Percentiles rank a stretch among this genome's conserved stretches.
phyloP scores from a whole-genome alignment of 2,329 filamentous ascomycete genomes.

The Didymella pinodella region DNA sequence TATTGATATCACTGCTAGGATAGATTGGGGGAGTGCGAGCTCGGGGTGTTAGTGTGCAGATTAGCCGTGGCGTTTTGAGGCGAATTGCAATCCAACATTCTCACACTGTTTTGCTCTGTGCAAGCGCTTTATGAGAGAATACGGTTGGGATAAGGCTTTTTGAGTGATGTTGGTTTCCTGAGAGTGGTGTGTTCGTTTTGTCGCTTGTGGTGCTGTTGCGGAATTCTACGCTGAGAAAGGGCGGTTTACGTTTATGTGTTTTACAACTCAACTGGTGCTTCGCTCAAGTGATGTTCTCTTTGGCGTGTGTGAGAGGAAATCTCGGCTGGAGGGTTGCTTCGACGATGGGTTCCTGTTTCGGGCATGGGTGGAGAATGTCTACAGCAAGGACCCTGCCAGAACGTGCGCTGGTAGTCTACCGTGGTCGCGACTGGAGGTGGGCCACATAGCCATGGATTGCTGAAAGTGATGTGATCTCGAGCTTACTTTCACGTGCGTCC shows the following conservation, averaged over 20 bases:
- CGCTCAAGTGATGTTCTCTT: not conserved
- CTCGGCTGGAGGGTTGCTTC: not conserved
- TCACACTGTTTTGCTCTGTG: no score
- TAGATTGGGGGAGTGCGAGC: conserved; percentile 9
- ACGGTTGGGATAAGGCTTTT: no score
- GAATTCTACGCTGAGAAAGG: not conserved
- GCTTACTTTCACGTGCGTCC: no score
- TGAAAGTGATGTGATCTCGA: not conserved
- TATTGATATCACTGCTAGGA: conserved; percentile 20
- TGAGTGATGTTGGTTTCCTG: no score
- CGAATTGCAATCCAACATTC: no score
- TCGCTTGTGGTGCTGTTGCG: not conserved
- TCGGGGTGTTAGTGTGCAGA: conserved; percentile 17
- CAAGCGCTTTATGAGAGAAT: no score
- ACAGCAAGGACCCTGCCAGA: not conserved
- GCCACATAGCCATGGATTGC: not conserved
- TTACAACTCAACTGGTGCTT: not conserved
- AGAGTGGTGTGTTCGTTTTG: not conserved
- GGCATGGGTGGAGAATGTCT: not conserved
- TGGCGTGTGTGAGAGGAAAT: not conserved
- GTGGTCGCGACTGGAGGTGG: not conserved
- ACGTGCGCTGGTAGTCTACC: not conserved
- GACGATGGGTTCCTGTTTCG: not conserved
- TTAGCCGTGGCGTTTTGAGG: conserved; percentile 33
- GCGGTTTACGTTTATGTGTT: conserved; percentile 4